Base-by-base conservation (phyloP, 2,329 filamentous ascomycete species). In the Botrytis medusae region DNA sequence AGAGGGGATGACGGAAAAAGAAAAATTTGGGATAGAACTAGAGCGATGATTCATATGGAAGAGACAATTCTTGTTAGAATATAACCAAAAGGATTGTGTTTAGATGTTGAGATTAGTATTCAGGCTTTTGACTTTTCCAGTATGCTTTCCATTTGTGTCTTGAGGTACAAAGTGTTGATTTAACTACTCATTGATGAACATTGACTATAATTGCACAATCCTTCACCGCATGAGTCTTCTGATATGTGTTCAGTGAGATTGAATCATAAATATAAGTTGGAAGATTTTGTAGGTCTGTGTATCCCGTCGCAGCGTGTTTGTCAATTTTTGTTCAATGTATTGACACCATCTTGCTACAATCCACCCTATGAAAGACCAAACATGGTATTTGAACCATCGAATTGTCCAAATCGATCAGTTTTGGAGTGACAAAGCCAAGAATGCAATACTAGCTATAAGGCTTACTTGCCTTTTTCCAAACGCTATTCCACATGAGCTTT, bases 181-280 rank as follows among this genome's bases (percentile, higher is more conserved):
- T 29, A 8, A 14, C 14, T 54, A 29, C n/a, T 18, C 0, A 3
- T 16, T 54, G 0, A 54, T 4, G 3, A 2, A 6, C 2, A 54
- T 29, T 29, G 5, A 25, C 12, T 14, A 14, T 12, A 14, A 51
- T 1, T n/a, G 29, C 3, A 29, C 14, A 29, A 29, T 29, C 6
- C 7, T 29, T 54, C 2, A 16, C n/a, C 2, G 12, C 0, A n/a
- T 54, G 25, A 54, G 12, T 1, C 2, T 7, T 14, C 2, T n/a
- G 25, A 54, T n/a, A 54, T 54, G 12, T 54, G 14, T 5, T 16
- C 2, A 29, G 12, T 54, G 51, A 8, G 1, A n/a, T 54, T 29
- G 3, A 29, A n/a, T 54, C 12, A n/a, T 0, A 29, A 29, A 29
- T 16, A 12, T 12, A 54, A 54, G 25, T 16, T 18, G 3, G 12